Conservation (phyloP, 1,284 basidiomycete genomes). For the Rhodotorula sp. region DNA sequence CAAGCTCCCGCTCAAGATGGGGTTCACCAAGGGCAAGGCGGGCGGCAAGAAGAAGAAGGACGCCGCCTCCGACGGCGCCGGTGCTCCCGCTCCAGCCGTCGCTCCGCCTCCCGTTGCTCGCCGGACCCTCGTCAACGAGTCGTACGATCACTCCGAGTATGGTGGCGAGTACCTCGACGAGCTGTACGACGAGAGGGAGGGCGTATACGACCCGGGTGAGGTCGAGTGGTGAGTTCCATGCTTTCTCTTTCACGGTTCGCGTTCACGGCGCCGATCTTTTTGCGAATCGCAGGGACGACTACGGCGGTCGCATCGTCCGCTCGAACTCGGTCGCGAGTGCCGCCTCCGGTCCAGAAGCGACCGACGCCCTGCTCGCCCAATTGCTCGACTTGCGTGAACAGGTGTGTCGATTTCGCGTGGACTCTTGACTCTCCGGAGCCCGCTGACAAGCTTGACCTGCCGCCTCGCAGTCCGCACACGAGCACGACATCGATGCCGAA, state of each 20-base stretch:
- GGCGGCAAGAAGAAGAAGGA: not conserved
- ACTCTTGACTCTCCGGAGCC: too few relatives aligned
- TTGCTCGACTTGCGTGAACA: conserved; percentile 15
- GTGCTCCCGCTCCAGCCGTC: conserved; percentile 6
- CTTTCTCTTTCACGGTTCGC: too few relatives aligned
- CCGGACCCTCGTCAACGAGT: conserved; percentile 22
- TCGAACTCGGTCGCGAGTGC: not conserved
- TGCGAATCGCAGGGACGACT: conserved; percentile 3
- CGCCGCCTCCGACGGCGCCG: too few relatives aligned
- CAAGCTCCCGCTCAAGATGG: conserved; percentile 40
- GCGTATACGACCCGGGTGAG: conserved; percentile 26
- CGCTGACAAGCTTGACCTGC: not conserved
- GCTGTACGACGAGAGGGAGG: conserved; percentile 22
- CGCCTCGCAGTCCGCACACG: conserved; percentile 1
- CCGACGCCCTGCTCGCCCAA: conserved; percentile 5
- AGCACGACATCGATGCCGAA: conserved; percentile 13
- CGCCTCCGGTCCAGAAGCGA: not conserved
- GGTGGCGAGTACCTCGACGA: conserved; percentile 25
- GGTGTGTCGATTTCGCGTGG: not conserved
- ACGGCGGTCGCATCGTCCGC: conserved; percentile 11
- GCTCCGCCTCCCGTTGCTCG: not conserved
- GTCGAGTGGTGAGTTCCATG: conserved; percentile 13
- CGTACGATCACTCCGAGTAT: conserved; percentile 29
- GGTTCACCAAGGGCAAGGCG: conserved; percentile 16
- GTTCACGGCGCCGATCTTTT: too few relatives aligned